A percentile compares a stretch with the other conserved stretches of the same genome.
Evolutionary conservation across 1,284 basidiomycete species (phyloP).

Genomic region (Trametes pubescens): DNA sequence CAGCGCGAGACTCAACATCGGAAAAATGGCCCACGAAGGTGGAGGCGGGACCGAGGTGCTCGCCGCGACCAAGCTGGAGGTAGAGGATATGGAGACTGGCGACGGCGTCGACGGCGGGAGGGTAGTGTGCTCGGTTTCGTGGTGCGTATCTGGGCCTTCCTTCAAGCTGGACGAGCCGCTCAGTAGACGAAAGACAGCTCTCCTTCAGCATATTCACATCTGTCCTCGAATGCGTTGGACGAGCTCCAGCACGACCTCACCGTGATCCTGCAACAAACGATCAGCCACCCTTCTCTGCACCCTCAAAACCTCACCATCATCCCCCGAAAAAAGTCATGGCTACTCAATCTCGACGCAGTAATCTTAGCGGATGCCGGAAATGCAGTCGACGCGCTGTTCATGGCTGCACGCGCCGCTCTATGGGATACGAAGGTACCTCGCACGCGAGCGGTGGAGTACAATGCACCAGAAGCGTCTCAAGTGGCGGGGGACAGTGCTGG

Average conservation of each 20-base stretch:
- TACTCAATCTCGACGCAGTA: constrained; percentile 71
- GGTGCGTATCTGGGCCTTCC: constrained; percentile 56
- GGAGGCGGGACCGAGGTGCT: constrained; percentile 74
- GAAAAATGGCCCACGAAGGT: constrained; percentile 60
- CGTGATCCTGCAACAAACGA: constrained; percentile 61
- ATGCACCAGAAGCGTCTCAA: constrained; percentile 38
- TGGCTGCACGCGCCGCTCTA: constrained; percentile 77
- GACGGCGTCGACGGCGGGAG: constrained; percentile 64
- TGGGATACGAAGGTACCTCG: constrained; percentile 83
- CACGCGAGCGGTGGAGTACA: constrained; percentile 71
- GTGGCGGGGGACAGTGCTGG: constrained; percentile 32
- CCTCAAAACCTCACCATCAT: constrained; percentile 71
- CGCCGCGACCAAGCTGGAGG: constrained; percentile 78
- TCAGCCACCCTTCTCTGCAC: constrained; percentile 68
- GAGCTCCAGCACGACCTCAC: constrained; percentile 77
- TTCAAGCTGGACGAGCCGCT: constrained; percentile 23
- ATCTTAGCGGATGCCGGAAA: constrained; percentile 79
- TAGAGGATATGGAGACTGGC: constrained; percentile 59
- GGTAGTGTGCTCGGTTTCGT: constrained; percentile 72
- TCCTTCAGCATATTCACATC: constrained; percentile 77
- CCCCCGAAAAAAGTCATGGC: constrained; percentile 71
- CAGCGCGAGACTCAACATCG: constrained; percentile 75
- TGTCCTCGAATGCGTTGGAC: constrained; percentile 67
- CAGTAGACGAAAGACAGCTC: constrained; percentile 63
- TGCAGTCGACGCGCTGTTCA: constrained; percentile 76